Base-by-base conservation (phyloP, 2,329 filamentous ascomycete genomes). In the Hypoxylon rubiginosum region DNA sequence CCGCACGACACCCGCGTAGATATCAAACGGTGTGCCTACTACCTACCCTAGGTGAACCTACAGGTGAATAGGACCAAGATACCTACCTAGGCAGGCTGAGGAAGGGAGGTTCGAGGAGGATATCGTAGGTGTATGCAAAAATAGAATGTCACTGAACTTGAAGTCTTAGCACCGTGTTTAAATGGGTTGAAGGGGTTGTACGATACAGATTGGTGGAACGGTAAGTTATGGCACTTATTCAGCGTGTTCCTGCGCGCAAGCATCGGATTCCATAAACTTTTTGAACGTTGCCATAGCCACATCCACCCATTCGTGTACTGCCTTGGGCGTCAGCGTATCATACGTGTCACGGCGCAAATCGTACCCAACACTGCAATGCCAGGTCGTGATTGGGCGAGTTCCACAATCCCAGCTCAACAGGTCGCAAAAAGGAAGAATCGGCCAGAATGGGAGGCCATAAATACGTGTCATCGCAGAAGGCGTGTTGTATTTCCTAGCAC, bases 401-500 rank as follows among this genome's bases (percentile, higher is more conserved):
- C 59, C 45, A 58, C 66, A 39, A 21, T 10, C 50, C 39, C 45
- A 68, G 48, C 57, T 49, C 57, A 65, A 66, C 55, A 43, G 48
- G 66, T 64, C 66, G 67, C 58, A 63, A 56, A 64, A 53, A 62
- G 39, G 26, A 28, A 55, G 54, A 51, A 66, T 57, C 58, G 66
- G 55, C 62, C 45, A 66, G 32, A 58, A 49, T 57, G 36, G 36
- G 7, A 36, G 66, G 62, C 52, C 54, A 64, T 39, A 43, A 41
- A 64, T 69, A 69, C 64, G 65, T 71, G 69, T 75, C 73, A 74
- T 77, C 74, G 71, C 71, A 74, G 69, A 76, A 76, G 74, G 74
- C 71, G 71, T 76, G 67, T 75, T 76, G 73, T 72, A 76, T 75
- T 76, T 58, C 71, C 73, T 75, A 76, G 73, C 75, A 73, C 69